Evolutionary conservation across 345 rosid species (phyloP), one percentile per base, ranked within the genome.

Genomic region (Linum tenue): DNA sequence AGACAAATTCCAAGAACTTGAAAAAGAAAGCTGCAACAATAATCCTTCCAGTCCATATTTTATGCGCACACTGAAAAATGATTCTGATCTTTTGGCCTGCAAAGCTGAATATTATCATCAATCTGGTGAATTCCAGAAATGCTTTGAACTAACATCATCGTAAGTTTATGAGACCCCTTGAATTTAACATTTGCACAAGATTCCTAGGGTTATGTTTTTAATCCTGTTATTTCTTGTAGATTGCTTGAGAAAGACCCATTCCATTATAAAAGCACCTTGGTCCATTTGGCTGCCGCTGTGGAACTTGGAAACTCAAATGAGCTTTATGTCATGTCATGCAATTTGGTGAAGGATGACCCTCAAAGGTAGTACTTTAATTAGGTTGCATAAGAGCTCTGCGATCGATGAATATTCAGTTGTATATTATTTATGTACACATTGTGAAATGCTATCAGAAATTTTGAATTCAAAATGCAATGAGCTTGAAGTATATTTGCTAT

Each of bases 71-170:
- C 74, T 88, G 77, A 86, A 80, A 77, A 83, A 81, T 66, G 86
- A 88, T 72, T 80, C 86, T 67, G 99, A 90, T 84, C 86, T 90
- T 66, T 77, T 90, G 82, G 84, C 92, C 60, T 86, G 99, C 77
- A 88, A 94, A 85, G 99, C 97, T 71, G 97, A 91, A 76, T 94
- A 88, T 83, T 88, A 88, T 74, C 92, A 88, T 82, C 97, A 94
- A 67, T 83, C 88, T 74, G 96, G 99, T 70, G 92, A 94, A 84
- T 87, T 86, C 76, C 84, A 94, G 70, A 91, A 91, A 76, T 91
- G 99, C 73, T 94, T 90, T 64, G 97, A 86, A 64, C 78, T 94
- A 68, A 90, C 99, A 64, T 79, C 95, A 56, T 60, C 64, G 97
- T 94, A 81, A 83, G 99, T 80, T 64, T 60, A 40, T 65, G 58